A percentile compares a stretch with the other conserved stretches of the same genome.
Evolutionary conservation across 441 rosid species (phyloP).

Genomic region (Breynia disticha): DNA sequence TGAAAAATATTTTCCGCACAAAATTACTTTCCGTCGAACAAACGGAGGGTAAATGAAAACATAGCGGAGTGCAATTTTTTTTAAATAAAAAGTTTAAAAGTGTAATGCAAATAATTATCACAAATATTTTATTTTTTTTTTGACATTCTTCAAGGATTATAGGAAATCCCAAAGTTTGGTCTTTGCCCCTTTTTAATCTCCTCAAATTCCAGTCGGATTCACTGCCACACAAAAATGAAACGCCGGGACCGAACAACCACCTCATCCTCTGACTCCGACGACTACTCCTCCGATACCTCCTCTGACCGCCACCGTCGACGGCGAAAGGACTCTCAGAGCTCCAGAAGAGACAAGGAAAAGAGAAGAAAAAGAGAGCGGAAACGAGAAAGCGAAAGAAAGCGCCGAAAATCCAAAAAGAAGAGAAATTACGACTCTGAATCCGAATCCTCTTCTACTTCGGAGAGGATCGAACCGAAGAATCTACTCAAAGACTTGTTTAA

Average conservation of each 20-base stretch:
- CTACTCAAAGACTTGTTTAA: conserved; percentile 39
- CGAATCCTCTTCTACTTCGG: conserved; percentile 21
- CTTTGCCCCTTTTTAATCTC: background rate
- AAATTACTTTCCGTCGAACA: too few relatives aligned
- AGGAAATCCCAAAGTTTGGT: background rate
- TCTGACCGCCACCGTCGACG: conserved; percentile 21
- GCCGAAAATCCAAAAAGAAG: conserved; percentile 30
- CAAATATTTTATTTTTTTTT: too few relatives aligned
- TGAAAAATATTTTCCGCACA: too few relatives aligned
- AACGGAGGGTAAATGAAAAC: too few relatives aligned
- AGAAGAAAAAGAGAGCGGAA: conserved; percentile 27
- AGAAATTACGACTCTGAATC: conserved; percentile 33
- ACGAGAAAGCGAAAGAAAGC: conserved; percentile 25
- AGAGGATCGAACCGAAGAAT: conserved; percentile 32
- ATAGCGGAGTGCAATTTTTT: too few relatives aligned
- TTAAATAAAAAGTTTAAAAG: too few relatives aligned
- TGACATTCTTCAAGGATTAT: too few relatives aligned
- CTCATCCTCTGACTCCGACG: conserved; percentile 34
- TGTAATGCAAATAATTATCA: too few relatives aligned
- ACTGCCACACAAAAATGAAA: conserved; percentile 22
- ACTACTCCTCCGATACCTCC: conserved; percentile 45
- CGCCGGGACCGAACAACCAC: conserved; percentile 25
- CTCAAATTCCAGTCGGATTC: background rate
- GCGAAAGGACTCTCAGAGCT: conserved; percentile 30
- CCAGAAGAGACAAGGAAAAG: conserved; percentile 49